These are phyloP conservation scores for Fusarium longipes DNA, from an alignment of 2,329 filamentous ascomycete species.

Conservation along the genomic window DNA sequence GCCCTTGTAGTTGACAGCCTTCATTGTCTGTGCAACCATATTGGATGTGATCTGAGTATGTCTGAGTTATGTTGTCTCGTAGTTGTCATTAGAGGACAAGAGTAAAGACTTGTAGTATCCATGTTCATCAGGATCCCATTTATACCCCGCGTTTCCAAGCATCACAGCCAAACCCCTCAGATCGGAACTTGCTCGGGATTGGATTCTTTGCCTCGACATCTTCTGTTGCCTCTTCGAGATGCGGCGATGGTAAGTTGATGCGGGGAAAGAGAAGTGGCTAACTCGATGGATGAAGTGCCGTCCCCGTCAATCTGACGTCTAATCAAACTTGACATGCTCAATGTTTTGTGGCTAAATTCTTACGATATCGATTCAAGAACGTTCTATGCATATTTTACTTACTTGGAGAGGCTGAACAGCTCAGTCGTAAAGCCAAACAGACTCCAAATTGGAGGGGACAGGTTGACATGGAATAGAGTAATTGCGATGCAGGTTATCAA, in stretches of 20 bases:
- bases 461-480: neutral
- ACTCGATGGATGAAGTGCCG: neutral
- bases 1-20: constrained; percentile 71
- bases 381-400: neutral
- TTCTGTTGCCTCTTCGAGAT: constrained; percentile 25
- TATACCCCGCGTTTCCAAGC: constrained; percentile 27
- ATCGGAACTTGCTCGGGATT: constrained; percentile 27
- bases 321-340: neutral
- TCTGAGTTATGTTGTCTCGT: neutral
- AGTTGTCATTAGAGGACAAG: neutral
- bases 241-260: constrained; percentile 21
- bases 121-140: neutral
- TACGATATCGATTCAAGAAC: neutral
- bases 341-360: neutral
- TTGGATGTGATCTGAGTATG: constrained; percentile 3
- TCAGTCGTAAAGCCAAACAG: neutral
- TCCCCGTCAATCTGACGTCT: constrained; percentile 6
- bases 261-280: constrained; percentile 23
- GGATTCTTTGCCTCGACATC: constrained; percentile 8
- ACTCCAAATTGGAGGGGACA: neutral
- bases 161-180: constrained; percentile 13
- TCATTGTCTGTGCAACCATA: constrained; percentile 59
- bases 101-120: neutral
- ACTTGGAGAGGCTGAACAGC: too few relatives aligned
- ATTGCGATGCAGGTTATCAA: neutral